These are phyloP conservation scores for Aspergillus carlsbadensis DNA, from an alignment of 495 filamentous ascomycete species.

Conservation along the genomic window DNA sequence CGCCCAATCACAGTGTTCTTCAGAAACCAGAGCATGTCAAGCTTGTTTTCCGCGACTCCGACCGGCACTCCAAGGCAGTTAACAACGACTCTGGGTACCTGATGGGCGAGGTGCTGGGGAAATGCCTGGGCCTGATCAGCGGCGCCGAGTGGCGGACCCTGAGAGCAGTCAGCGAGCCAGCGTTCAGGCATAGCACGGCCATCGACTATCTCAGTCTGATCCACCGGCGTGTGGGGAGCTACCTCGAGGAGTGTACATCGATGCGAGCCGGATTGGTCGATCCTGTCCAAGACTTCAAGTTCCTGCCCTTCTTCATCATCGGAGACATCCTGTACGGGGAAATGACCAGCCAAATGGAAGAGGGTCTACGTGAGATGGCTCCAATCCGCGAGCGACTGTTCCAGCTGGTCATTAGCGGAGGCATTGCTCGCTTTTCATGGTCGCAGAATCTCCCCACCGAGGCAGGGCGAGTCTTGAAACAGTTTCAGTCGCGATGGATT, in stretches of 20 bases:
- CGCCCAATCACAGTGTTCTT: slow-evolving; percentile 25
- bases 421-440: slow-evolving; percentile 22
- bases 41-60: slow-evolving; percentile 30
- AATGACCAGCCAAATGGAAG: slow-evolving; percentile 14
- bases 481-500: slow-evolving; percentile 22
- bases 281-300: slow-evolving; percentile 32
- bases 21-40: slow-evolving; percentile 25
- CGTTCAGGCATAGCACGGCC: too few relatives aligned
- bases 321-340: slow-evolving; percentile 35
- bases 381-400: slow-evolving; percentile 29
- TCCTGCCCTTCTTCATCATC: slow-evolving; percentile 36
- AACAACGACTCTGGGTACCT: slow-evolving; percentile 34
- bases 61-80: slow-evolving; percentile 30
- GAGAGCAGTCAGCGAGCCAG: slow-evolving; percentile 1
- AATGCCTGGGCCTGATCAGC: slow-evolving; percentile 38
- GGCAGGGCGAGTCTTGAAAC: slow-evolving; percentile 15
- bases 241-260: too few relatives aligned
- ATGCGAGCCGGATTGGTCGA: slow-evolving; percentile 11
- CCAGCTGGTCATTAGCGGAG: slow-evolving; percentile 25
- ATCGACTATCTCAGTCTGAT: background rate
- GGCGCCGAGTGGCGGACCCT: slow-evolving; percentile 19
- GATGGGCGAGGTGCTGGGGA: slow-evolving; percentile 35
- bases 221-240: slow-evolving; percentile 6
- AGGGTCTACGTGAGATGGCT: slow-evolving; percentile 16
- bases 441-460: slow-evolving; percentile 21